Base-by-base conservation (phyloP, 768 basidiomycete species). In the Calocera viscosa region DNA sequence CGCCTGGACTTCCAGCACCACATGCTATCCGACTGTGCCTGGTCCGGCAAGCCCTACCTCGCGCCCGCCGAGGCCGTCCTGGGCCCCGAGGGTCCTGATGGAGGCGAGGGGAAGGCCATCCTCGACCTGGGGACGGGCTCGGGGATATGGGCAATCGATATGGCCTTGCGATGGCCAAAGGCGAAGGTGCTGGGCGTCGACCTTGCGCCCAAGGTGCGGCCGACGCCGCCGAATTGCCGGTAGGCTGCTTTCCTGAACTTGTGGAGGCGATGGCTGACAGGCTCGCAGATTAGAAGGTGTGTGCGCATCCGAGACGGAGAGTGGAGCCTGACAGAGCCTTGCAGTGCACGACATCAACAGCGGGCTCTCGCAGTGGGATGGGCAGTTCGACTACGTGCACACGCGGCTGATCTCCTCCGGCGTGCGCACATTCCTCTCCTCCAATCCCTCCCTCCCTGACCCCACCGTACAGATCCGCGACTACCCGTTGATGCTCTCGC, bases 41-140 rank as follows among this genome's bases (percentile, higher is more conserved):
- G 0, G 82, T 82, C 8, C 80, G 81, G 5, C 75, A 90, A 71
- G 71, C 75, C 19, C 78, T 84, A 63, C 75, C 89, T 65, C 81
- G 91, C 80, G 2, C 53, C 53, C 14, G 53, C 30, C 26, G 24
- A 26, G 14, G 2, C 24, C 8, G 53, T 60, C 2, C 81, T 78
- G 24, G 82, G 86, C 41, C 35, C 35, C 35, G 35, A 38, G 35
- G 35, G 35, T 5, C 35, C 35, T 5, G 82, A 69, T 11, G 22
- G 16, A 26, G 86, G 70, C 77, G 76, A 17, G 79, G 81, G 8
- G 84, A 90, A 89, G 74, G 78, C 84, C 5, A 78, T 82, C 64
- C 78, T 91, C 19, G 90, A 91, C 75, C 79, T 91, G 30, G 90
- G 90, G 7, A 90, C 89, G 72, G 90, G 90, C 19, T 87, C 84